phyloP scores from a whole-genome alignment of 768 basidiomycete species.

The Dentipellis fragilis region DNA sequence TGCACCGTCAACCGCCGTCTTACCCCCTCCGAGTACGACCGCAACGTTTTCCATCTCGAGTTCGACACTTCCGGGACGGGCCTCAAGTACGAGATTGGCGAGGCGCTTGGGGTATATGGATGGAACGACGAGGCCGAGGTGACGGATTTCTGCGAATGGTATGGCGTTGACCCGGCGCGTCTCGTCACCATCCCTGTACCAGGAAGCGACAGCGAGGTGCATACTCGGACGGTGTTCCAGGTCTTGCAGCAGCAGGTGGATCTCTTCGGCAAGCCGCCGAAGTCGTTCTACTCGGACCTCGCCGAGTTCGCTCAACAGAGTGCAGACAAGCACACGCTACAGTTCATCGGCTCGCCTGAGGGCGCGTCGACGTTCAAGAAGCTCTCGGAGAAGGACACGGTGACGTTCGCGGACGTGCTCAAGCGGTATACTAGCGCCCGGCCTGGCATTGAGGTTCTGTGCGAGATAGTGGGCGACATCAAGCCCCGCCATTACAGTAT shows the following conservation, averaged over 20 bases:
- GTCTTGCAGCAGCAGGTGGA: slow-evolving; percentile 94
- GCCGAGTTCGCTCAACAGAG: slow-evolving; percentile 61
- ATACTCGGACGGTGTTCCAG: slow-evolving; percentile 93
- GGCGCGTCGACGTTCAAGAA: slow-evolving; percentile 92
- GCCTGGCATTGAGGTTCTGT: slow-evolving; percentile 76
- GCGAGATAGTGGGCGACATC: slow-evolving; percentile 87
- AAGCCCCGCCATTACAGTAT: slow-evolving; percentile 98
- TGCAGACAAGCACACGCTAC: slow-evolving; percentile 68
- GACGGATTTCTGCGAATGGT: slow-evolving; percentile 83
- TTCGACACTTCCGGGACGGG: slow-evolving; percentile 89
- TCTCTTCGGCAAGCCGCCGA: slow-evolving; percentile 91
- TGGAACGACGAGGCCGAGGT: slow-evolving; percentile 94
- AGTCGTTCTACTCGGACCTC: slow-evolving; percentile 89
- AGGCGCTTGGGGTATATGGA: slow-evolving; percentile 93
- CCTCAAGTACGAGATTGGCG: slow-evolving; percentile 90
- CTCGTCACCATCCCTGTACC: slow-evolving; percentile 77
- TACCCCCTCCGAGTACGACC: slow-evolving; percentile 91
- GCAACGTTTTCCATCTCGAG: slow-evolving; percentile 98
- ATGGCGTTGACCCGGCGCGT: slow-evolving; percentile 71
- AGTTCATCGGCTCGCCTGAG: slow-evolving; percentile 91
- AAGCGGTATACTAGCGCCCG: slow-evolving; percentile 65
- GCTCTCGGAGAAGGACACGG: slow-evolving; percentile 87
- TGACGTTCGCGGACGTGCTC: slow-evolving; percentile 86
- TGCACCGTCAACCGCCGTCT: slow-evolving; percentile 91
- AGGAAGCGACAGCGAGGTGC: slow-evolving; percentile 51